phyloP scores from a whole-genome alignment of 2,329 filamentous ascomycete genomes.

The Diaporthe longicolla region DNA sequence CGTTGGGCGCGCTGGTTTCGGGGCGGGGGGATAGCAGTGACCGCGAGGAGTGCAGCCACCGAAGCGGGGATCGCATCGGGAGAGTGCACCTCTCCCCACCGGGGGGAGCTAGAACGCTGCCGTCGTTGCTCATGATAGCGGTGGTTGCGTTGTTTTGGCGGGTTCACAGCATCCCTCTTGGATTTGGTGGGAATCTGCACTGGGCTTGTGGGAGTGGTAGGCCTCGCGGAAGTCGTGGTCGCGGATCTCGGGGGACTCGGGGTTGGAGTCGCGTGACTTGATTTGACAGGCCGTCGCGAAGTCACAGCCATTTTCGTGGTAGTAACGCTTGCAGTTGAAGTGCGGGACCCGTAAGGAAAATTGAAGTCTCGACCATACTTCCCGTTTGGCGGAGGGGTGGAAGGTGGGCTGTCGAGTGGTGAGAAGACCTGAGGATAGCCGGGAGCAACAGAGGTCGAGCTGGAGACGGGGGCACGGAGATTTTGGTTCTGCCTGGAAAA shows the following conservation, averaged over 20 bases:
- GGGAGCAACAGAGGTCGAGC: constrained; percentile 37
- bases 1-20: constrained; percentile 54
- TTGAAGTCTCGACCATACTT: constrained; percentile 51
- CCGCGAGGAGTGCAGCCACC: constrained; percentile 72
- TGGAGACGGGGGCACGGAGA: constrained; percentile 42
- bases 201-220: constrained; percentile 62
- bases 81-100: constrained; percentile 61
- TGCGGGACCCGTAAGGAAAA: constrained; percentile 37
- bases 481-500: constrained; percentile 52
- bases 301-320: constrained; percentile 48
- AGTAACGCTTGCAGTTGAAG: constrained; percentile 44
- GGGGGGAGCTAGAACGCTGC: constrained; percentile 50
- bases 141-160: constrained; percentile 54
- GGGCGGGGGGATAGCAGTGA: constrained; percentile 71
- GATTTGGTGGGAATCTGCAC: constrained; percentile 68
- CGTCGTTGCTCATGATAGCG: constrained; percentile 53
- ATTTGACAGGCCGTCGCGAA: constrained; percentile 47
- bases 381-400: constrained; percentile 44
- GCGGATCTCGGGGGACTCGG: constrained; percentile 49
- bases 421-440: constrained; percentile 42
- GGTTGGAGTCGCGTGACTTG: constrained; percentile 43
- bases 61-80: constrained; percentile 71
- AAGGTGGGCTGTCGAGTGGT: constrained; percentile 34
- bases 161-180: constrained; percentile 54
- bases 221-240: constrained; percentile 51